phyloP scores from a whole-genome alignment of 495 filamentous ascomycete genomes.

The Hamigera avellanea region DNA sequence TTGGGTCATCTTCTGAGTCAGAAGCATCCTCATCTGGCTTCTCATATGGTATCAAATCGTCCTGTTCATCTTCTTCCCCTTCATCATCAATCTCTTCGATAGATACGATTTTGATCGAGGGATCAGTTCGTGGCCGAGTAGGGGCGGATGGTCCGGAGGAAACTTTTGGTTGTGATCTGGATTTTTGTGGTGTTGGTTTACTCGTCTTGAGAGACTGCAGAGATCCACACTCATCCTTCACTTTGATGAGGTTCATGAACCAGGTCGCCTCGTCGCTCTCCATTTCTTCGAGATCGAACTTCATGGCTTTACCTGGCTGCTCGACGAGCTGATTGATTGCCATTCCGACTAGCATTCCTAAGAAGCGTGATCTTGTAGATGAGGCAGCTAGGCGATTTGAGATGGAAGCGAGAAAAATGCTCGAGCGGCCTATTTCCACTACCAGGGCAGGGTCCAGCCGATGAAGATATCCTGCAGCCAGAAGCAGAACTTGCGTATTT shows the following conservation, averaged over 20 bases:
- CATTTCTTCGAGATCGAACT: conserved; percentile 77
- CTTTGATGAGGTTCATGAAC: conserved; percentile 56
- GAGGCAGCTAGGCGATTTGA: conserved; percentile 79
- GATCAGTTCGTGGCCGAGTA: conserved; percentile 9
- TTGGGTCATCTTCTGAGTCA: conserved; percentile 88
- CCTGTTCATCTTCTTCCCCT: conserved; percentile 45
- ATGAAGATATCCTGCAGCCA: conserved; percentile 66
- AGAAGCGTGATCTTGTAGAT: conserved; percentile 61
- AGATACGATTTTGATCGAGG: conserved; percentile 41
- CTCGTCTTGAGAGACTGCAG: conserved; percentile 35
- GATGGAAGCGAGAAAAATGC: conserved; percentile 60
- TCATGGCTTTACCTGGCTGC: conserved; percentile 56
- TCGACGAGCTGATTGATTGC: conserved; percentile 74
- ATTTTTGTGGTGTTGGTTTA: conserved; percentile 1
- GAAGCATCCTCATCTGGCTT: conserved; percentile 90
- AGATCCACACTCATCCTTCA: conserved; percentile 53
- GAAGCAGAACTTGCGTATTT: conserved; percentile 66
- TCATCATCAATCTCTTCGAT: conserved; percentile 55
- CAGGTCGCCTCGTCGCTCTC: conserved; percentile 58
- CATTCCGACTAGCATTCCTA: conserved; percentile 85
- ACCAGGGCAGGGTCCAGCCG: conserved; percentile 48
- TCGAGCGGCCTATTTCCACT: conserved; percentile 52
- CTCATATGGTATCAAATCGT: conserved; percentile 68
- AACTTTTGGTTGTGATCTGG: background rate
- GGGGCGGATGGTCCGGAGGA: conserved; percentile 1